A percentile compares a stretch with the other conserved stretches of the same genome.
Evolutionary conservation across 2,329 filamentous ascomycete species (phyloP).

Genomic region (Bipolaris bicolor): DNA sequence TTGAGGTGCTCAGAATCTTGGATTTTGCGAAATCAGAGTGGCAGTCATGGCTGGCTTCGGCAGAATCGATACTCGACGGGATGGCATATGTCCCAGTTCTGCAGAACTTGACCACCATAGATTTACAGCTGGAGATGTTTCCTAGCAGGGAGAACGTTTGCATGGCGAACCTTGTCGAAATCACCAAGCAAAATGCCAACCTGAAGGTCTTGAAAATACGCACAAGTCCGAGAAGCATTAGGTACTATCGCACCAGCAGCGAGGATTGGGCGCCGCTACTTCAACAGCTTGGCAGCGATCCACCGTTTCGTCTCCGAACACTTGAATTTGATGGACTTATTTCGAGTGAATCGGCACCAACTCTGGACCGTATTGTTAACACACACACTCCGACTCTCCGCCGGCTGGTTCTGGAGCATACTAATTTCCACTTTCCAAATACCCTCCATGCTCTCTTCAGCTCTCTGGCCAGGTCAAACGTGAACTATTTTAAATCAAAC

Average conservation of each 20-base stretch:
- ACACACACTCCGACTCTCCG: conserved; percentile 4
- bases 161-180: neutral
- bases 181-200: neutral
- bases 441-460: conserved; percentile 10
- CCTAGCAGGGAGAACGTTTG: neutral
- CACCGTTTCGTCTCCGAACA: conserved; percentile 9
- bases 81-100: neutral
- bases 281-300: neutral
- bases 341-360: conserved; percentile 8
- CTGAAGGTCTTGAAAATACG: conserved; percentile 1
- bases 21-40: neutral
- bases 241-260: neutral
- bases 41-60: neutral
- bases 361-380: conserved; percentile 9
- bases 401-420: conserved; percentile 6
- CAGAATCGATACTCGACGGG: neutral
- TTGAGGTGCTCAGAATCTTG: neutral
- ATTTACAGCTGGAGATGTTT: conserved; percentile 11
- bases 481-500: conserved; percentile 4
- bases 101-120: conserved; percentile 1
- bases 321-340: conserved; percentile 15
- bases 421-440: conserved; percentile 11
- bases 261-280: conserved; percentile 8
- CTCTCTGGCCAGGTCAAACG: neutral
- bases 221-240: neutral